Conservation (phyloP, 2,329 filamentous ascomycete genomes). For the Phaeophleospora eucalypticola region DNA sequence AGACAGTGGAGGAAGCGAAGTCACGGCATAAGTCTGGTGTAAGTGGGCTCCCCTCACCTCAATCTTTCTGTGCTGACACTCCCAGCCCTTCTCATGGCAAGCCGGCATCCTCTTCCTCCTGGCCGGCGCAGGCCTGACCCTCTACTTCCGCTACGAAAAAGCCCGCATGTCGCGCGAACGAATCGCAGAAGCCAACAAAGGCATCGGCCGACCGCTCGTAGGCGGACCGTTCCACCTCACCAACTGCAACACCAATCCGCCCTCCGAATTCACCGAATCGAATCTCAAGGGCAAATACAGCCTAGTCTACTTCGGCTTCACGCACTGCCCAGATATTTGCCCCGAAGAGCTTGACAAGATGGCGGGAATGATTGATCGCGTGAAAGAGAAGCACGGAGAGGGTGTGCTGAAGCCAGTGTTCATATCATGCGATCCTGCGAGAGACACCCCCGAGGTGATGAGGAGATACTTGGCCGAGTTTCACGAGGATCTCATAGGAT, state of each 20-base stretch:
- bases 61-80: background rate
- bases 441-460: slow-evolving; percentile 80
- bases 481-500: slow-evolving; percentile 76
- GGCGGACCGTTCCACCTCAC: slow-evolving; percentile 79
- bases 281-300: slow-evolving; percentile 84
- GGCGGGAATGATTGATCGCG: slow-evolving; percentile 83
- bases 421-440: slow-evolving; percentile 89
- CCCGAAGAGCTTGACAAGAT: slow-evolving; percentile 99
- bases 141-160: slow-evolving; percentile 94
- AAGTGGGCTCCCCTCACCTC: slow-evolving; percentile 16
- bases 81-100: slow-evolving; percentile 87
- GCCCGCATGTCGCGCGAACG: slow-evolving; percentile 82
- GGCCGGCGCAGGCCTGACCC: slow-evolving; percentile 70
- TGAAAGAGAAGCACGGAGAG: slow-evolving; percentile 46
- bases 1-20: slow-evolving; percentile 45
- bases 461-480: slow-evolving; percentile 88
- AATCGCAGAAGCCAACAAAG: slow-evolving; percentile 87
- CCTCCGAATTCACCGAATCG: slow-evolving; percentile 62
- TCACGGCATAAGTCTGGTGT: slow-evolving; percentile 43
- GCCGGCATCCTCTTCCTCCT: slow-evolving; percentile 79
- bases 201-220: slow-evolving; percentile 87
- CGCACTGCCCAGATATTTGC: slow-evolving; percentile 97
- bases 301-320: slow-evolving; percentile 96
- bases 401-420: slow-evolving; percentile 70
- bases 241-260: slow-evolving; percentile 68